Conservation (phyloP, 179 eudicot genomes). For the Spinacia oleracea region DNA sequence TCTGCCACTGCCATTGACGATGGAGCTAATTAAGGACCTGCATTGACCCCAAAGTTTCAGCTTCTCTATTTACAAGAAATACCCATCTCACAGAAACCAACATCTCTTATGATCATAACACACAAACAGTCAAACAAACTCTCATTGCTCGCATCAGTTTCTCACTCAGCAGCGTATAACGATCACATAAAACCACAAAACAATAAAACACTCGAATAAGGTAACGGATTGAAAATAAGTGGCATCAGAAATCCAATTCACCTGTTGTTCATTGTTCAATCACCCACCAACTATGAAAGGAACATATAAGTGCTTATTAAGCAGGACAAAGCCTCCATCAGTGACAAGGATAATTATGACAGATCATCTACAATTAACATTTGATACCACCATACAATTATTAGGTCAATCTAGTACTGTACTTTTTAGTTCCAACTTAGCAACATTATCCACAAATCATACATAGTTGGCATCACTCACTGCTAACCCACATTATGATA, state of each 20-base stretch:
- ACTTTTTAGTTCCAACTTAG: slow-evolving; percentile 8
- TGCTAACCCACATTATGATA: slow-evolving; percentile 8
- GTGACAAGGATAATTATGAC: not conserved
- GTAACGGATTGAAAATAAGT: not conserved
- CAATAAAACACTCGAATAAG: not conserved
- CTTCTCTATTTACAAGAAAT: not conserved
- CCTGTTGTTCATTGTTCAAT: not conserved
- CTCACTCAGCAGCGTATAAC: not conserved
- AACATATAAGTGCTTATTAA: slow-evolving; percentile 1
- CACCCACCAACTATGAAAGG: slow-evolving; percentile 9
- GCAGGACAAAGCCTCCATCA: not conserved
- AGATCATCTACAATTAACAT: not conserved
- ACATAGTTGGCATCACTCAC: slow-evolving; percentile 18
- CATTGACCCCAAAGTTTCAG: slow-evolving; percentile 23
- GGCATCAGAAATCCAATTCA: not conserved
- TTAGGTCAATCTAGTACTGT: slow-evolving; percentile 6
- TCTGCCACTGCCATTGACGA: slow-evolving; percentile 69
- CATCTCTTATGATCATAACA: not conserved
- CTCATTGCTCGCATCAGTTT: not conserved
- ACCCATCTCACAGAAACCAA: not conserved
- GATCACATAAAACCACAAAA: slow-evolving; percentile 1
- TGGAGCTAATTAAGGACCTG: slow-evolving; percentile 35
- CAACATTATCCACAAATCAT: slow-evolving; percentile 7
- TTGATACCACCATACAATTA: not conserved
- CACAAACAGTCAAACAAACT: not conserved